Conservation (phyloP, 495 filamentous ascomycete genomes). For the Aspergillus cavernicola region DNA sequence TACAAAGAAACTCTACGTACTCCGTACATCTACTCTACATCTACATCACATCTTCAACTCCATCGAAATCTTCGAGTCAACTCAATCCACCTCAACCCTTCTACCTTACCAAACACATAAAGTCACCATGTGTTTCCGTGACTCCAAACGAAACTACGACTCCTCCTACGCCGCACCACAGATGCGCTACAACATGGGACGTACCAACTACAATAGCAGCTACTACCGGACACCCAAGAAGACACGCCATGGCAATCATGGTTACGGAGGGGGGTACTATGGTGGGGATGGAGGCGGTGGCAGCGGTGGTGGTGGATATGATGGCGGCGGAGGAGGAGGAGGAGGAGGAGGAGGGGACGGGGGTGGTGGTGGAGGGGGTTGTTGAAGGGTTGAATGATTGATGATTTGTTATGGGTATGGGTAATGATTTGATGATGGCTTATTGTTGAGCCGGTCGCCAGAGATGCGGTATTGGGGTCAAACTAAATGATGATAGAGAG, state of each 20-base stretch:
- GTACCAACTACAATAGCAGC: neutral
- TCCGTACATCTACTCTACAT: too few species aligned
- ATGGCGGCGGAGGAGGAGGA: slow-evolving; percentile 1
- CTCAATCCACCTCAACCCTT: neutral
- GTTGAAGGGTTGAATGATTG: too few species aligned
- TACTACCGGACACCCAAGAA: neutral
- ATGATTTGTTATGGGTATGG: too few species aligned
- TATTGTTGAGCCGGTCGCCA: too few species aligned
- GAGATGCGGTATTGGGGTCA: too few species aligned
- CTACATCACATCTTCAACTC: neutral
- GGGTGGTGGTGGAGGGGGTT: too few species aligned
- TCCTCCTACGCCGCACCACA: neutral
- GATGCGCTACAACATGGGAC: neutral
- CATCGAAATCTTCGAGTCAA: neutral
- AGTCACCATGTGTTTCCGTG: neutral
- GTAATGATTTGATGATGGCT: too few species aligned
- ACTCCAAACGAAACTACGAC: neutral
- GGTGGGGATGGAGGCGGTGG: neutral
- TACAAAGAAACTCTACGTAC: too few species aligned
- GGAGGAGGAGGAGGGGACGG: too few species aligned
- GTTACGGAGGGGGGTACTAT: too few species aligned
- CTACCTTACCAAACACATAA: neutral
- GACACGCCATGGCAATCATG: neutral
- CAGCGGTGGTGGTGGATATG: slow-evolving; percentile 4
- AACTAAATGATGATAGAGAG: too few species aligned